phyloP scores from a whole-genome alignment of 768 basidiomycete genomes.

The Pleurotus sapidus region DNA sequence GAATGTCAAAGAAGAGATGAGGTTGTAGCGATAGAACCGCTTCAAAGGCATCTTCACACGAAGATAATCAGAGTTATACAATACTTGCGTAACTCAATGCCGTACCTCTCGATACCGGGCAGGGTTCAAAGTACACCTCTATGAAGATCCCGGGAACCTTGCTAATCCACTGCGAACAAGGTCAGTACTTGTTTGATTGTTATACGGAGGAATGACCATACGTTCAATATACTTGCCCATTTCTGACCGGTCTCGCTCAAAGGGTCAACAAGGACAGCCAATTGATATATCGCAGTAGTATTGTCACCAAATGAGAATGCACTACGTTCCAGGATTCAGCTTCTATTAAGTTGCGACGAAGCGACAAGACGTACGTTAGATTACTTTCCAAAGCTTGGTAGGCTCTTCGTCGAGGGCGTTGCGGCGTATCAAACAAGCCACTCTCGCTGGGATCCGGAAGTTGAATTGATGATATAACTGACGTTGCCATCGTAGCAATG shows the following conservation, averaged over 20 bases:
- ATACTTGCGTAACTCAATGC: slow-evolving; percentile 12
- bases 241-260: slow-evolving; percentile 81
- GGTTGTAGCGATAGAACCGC: slow-evolving; percentile 84
- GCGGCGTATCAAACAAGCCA: slow-evolving; percentile 68
- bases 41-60: slow-evolving; percentile 75
- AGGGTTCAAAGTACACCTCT: slow-evolving; percentile 84
- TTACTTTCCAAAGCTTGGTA: slow-evolving; percentile 60
- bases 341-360: not conserved
- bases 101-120: slow-evolving; percentile 60
- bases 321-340: slow-evolving; percentile 32
- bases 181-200: not conserved
- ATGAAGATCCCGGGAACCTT: slow-evolving; percentile 64
- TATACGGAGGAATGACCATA: slow-evolving; percentile 26
- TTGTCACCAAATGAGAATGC: slow-evolving; percentile 70
- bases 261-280: slow-evolving; percentile 80
- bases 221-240: slow-evolving; percentile 79
- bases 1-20: slow-evolving; percentile 56
- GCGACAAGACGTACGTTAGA: slow-evolving; percentile 53
- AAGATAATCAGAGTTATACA: not conserved
- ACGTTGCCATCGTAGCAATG: slow-evolving; percentile 62
- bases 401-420: slow-evolving; percentile 52
- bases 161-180: slow-evolving; percentile 51
- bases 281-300: slow-evolving; percentile 60
- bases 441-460: slow-evolving; percentile 70
- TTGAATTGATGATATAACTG: slow-evolving; percentile 69